Conservation (phyloP, 1,284 basidiomycete genomes). For the Ustilago loliicola region DNA sequence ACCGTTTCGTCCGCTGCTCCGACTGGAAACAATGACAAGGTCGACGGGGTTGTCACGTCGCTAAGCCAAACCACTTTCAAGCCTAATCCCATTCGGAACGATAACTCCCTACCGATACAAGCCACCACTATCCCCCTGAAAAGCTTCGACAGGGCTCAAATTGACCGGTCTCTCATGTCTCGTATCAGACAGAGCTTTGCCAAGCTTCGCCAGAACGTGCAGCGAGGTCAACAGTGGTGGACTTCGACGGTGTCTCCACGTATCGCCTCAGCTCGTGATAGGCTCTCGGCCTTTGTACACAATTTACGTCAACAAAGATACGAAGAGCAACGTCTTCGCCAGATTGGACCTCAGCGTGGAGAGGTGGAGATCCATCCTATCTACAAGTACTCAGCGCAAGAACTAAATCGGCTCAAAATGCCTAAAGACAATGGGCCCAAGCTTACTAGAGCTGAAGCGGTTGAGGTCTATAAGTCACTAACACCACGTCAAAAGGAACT, state of each 20-base stretch:
- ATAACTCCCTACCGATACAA: neutral
- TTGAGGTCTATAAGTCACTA: neutral
- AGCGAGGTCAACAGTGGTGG: neutral
- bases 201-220: neutral
- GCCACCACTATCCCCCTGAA: neutral
- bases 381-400: neutral
- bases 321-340: neutral
- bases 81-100: neutral
- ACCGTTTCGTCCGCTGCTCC: slow-evolving; percentile 18
- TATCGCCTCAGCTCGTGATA: neutral
- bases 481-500: neutral
- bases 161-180: neutral
- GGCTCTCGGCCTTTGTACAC: neutral
- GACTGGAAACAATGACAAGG: neutral
- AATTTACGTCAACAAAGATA: neutral
- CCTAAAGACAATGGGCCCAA: neutral
- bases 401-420: neutral
- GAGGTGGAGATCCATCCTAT: slow-evolving; percentile 15
- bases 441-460: neutral
- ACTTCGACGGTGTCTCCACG: neutral
- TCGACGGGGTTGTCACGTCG: neutral
- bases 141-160: neutral
- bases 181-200: neutral
- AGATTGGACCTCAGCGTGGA: neutral
- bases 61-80: neutral